phyloP scores from a whole-genome alignment of 805 yeast species.

The Priceomyces fermenticarens region DNA sequence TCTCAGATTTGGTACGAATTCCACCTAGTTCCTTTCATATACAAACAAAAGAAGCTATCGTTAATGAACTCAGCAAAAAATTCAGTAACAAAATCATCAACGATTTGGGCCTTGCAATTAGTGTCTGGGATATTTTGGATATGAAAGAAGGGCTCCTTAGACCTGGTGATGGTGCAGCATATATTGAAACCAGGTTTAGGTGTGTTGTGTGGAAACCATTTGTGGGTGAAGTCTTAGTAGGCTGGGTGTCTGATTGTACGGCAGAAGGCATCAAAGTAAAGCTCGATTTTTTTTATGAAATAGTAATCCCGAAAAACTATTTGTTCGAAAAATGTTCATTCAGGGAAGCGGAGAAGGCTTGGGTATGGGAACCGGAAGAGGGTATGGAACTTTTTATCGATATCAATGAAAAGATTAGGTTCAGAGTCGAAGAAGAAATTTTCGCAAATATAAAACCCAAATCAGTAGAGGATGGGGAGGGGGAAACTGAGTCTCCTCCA shows the following conservation, averaged over 20 bases:
- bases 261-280: slow-evolving; percentile 83
- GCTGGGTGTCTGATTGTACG: slow-evolving; percentile 89
- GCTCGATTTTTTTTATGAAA: slow-evolving; percentile 87
- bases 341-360: slow-evolving; percentile 77
- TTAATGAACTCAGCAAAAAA: slow-evolving; percentile 77
- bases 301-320: slow-evolving; percentile 80
- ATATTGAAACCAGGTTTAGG: slow-evolving; percentile 70
- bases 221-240: slow-evolving; percentile 87
- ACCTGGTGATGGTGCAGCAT: slow-evolving; percentile 94
- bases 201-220: slow-evolving; percentile 88
- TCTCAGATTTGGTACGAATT: slow-evolving; percentile 81
- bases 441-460: slow-evolving; percentile 82
- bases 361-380: slow-evolving; percentile 88
- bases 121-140: slow-evolving; percentile 79
- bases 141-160: slow-evolving; percentile 84
- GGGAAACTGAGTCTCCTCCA: slow-evolving; percentile 50
- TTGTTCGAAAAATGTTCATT: slow-evolving; percentile 75
- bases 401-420: slow-evolving; percentile 85
- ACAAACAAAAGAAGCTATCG: slow-evolving; percentile 68
- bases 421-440: slow-evolving; percentile 85
- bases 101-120: slow-evolving; percentile 78
- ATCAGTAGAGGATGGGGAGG: slow-evolving; percentile 53
- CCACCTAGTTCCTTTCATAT: slow-evolving; percentile 81
- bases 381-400: slow-evolving; percentile 80
- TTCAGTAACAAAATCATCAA: slow-evolving; percentile 83